Evolutionary conservation across 768 basidiomycete genomes (phyloP).

Genomic region (Naganishia randhawae): DNA sequence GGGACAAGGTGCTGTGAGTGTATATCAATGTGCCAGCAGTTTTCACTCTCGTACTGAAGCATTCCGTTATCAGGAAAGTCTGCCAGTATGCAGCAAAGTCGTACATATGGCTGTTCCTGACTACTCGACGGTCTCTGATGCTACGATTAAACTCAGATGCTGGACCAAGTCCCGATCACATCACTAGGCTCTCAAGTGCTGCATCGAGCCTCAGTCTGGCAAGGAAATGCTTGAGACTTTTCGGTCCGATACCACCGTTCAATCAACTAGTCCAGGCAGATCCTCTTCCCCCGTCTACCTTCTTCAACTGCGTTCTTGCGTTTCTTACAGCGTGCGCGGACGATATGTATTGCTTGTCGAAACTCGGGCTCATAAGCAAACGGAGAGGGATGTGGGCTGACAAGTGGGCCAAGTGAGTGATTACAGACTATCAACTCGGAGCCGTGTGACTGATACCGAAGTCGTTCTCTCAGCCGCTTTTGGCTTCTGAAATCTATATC

Average conservation of each 20-base stretch:
- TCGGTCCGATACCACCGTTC: constrained; percentile 21
- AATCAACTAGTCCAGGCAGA: constrained; percentile 15
- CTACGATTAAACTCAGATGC: background rate
- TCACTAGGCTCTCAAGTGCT: background rate
- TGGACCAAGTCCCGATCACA: constrained; percentile 9
- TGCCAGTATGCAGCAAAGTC: constrained; percentile 19
- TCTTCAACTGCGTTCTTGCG: constrained; percentile 10
- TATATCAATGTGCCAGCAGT: no score
- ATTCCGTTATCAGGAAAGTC: background rate
- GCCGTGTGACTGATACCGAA: background rate
- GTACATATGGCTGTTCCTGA: constrained; percentile 11
- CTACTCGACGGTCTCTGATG: background rate
- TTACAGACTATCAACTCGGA: background rate
- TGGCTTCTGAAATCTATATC: constrained; percentile 22
- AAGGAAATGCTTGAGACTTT: constrained; percentile 24
- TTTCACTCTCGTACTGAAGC: background rate
- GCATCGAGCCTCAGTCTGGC: constrained; percentile 20
- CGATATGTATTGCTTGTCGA: constrained; percentile 25
- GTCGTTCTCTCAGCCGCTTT: constrained; percentile 2
- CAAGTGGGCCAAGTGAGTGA: constrained; percentile 27
- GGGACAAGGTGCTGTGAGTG: constrained; percentile 22
- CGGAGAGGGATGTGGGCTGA: constrained; percentile 22
- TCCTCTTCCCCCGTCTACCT: constrained; percentile 2
- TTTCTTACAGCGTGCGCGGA: constrained; percentile 15
- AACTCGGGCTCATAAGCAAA: constrained; percentile 17